phyloP scores from a whole-genome alignment of 768 basidiomycete species.

The Ramaria sp. region DNA sequence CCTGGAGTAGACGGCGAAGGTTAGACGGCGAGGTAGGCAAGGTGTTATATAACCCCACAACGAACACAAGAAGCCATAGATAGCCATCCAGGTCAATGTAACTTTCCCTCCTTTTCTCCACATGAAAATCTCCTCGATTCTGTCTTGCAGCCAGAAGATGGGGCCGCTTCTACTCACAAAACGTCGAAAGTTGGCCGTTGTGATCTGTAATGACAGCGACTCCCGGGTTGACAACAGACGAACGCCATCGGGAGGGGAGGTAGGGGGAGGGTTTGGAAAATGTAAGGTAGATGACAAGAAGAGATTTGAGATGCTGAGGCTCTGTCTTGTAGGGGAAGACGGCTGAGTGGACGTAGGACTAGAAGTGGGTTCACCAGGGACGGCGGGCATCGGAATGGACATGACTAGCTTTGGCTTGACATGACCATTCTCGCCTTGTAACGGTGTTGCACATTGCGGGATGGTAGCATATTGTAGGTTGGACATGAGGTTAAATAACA shows the following conservation, averaged over 20 bases:
- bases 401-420: conserved; percentile 17
- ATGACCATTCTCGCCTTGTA: conserved; percentile 13
- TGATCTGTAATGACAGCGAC: conserved; percentile 67
- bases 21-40: too few species aligned
- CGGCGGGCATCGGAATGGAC: conserved; percentile 17
- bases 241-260: conserved; percentile 9
- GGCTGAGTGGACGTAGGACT: conserved; percentile 7
- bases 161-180: conserved; percentile 71
- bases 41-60: conserved; percentile 10
- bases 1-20: conserved; percentile 30
- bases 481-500: too few species aligned
- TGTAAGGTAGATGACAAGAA: conserved; percentile 9
- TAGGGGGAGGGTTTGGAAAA: conserved; percentile 1
- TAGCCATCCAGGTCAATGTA: conserved; percentile 65
- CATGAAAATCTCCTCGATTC: conserved; percentile 73
- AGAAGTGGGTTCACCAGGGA: background rate
- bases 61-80: conserved; percentile 74
- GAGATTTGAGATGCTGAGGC: conserved; percentile 6
- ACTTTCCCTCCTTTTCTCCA: conserved; percentile 72
- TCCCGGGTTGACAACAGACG: conserved; percentile 48
- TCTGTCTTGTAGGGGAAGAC: conserved; percentile 5
- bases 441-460: conserved; percentile 25
- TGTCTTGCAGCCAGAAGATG: conserved; percentile 84
- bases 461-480: conserved; percentile 22
- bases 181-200: conserved; percentile 69